Evolutionary conservation across 2,329 filamentous ascomycete genomes (phyloP).

Genomic region (Xylaria sp.): DNA sequence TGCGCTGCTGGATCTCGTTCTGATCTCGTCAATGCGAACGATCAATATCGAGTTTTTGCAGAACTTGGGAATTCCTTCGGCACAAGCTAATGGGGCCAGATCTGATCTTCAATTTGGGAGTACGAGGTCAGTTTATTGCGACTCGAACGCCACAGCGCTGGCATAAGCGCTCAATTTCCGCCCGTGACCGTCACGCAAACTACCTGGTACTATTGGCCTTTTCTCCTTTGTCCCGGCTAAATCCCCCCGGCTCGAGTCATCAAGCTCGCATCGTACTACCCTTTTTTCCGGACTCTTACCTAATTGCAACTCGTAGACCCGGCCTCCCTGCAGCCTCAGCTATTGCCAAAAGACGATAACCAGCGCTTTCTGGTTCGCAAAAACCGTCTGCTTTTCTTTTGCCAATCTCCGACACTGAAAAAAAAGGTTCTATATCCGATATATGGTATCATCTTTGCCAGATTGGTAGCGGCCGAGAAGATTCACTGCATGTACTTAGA

Average conservation of each 20-base stretch:
- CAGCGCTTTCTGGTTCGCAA: neutral
- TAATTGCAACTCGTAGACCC: constrained; percentile 18
- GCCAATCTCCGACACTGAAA: constrained; percentile 21
- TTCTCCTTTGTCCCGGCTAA: constrained; percentile 11
- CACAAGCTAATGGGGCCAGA: constrained; percentile 17
- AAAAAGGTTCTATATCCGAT: neutral
- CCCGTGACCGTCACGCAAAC: constrained; percentile 20
- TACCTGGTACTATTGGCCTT: constrained; percentile 3
- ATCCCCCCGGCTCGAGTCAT: constrained; percentile 3
- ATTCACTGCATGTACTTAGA: neutral
- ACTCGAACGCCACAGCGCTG: constrained; percentile 28
- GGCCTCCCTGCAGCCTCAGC: constrained; percentile 12
- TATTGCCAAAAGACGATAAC: neutral
- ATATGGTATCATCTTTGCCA: constrained; percentile 7
- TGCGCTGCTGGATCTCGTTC: constrained; percentile 17
- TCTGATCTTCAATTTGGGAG: constrained; percentile 31
- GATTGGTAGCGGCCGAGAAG: neutral
- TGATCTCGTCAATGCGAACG: constrained; percentile 29
- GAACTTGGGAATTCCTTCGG: constrained; percentile 18
- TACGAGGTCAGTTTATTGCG: constrained; percentile 27
- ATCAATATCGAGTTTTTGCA: constrained; percentile 22
- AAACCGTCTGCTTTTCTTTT: constrained; percentile 11
- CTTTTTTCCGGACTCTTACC: constrained; percentile 22
- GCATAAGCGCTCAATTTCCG: constrained; percentile 26
- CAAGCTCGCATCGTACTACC: constrained; percentile 20